Conservation (phyloP, 108 stramenopile species). For the Poteriospumella lacustris region DNA sequence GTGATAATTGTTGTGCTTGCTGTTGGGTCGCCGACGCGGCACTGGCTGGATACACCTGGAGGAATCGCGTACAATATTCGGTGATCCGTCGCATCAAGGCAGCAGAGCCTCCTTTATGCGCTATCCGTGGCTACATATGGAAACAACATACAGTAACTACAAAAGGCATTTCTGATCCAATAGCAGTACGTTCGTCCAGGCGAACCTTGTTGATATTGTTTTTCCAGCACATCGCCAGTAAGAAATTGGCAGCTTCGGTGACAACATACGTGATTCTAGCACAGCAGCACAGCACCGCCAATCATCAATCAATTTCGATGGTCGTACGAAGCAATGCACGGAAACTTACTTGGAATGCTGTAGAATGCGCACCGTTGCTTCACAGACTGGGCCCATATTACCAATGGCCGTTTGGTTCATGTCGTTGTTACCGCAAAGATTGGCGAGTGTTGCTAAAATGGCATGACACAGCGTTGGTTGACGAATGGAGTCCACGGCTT, state of each 20-base stretch:
- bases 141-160: too few species aligned
- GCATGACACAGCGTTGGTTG: background rate
- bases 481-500: background rate
- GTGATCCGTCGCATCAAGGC: too few species aligned
- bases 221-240: background rate
- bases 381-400: background rate
- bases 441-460: background rate
- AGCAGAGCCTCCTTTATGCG: too few species aligned
- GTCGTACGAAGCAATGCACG: too few species aligned
- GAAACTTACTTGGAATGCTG: constrained; percentile 1
- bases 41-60: too few species aligned
- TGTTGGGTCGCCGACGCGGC: too few species aligned
- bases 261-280: background rate
- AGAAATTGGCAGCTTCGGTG: background rate
- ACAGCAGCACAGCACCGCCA: too few species aligned
- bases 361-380: background rate
- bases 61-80: too few species aligned
- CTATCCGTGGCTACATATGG: too few species aligned
- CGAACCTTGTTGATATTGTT: background rate
- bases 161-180: too few species aligned
- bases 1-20: too few species aligned
- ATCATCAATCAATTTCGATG: too few species aligned
- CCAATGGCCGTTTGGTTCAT: background rate
- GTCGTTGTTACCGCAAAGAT: background rate
- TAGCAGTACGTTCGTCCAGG: background rate